phyloP scores from a whole-genome alignment of 768 basidiomycete genomes.

The Tulasnella sp. region DNA sequence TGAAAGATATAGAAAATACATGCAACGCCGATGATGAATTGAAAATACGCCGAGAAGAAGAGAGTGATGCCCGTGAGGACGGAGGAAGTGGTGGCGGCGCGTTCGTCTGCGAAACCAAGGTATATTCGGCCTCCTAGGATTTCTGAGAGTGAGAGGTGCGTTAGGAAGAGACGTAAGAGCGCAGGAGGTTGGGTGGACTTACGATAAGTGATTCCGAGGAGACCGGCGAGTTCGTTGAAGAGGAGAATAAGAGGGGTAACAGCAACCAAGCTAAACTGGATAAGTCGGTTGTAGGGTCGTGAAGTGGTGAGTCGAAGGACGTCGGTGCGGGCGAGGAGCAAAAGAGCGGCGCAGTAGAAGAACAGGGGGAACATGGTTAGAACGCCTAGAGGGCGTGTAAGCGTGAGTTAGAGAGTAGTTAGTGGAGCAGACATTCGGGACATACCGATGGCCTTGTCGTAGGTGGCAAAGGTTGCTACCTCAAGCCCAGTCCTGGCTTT shows the following conservation, averaged over 20 bases:
- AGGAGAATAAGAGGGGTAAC: slow-evolving; percentile 1
- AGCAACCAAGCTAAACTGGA: not conserved
- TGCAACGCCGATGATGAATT: not conserved
- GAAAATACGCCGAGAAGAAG: not conserved
- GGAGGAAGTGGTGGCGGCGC: not conserved
- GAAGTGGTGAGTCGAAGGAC: not conserved
- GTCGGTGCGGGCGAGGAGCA: not conserved
- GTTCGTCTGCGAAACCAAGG: not conserved
- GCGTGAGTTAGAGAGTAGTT: not conserved
- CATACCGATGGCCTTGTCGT: slow-evolving; percentile 3
- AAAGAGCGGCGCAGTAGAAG: not conserved
- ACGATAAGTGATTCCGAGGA: not conserved
- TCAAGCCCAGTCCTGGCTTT: not conserved
- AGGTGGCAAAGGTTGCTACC: not conserved
- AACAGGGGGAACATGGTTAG: slow-evolving; percentile 3
- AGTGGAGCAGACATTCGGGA: not conserved
- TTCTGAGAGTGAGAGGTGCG: not conserved
- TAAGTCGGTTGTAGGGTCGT: not conserved
- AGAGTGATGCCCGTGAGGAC: not conserved
- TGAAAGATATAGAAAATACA: slow-evolving; percentile 1
- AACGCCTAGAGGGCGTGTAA: not conserved
- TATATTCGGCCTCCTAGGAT: not conserved
- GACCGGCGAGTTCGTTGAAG: slow-evolving; percentile 3
- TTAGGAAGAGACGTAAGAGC: not conserved
- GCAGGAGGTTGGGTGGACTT: not conserved